A percentile compares a stretch with the other conserved stretches of the same genome.
Conservation (phyloP, 331 rosid genomes). For the Spiraea crenata region DNA sequence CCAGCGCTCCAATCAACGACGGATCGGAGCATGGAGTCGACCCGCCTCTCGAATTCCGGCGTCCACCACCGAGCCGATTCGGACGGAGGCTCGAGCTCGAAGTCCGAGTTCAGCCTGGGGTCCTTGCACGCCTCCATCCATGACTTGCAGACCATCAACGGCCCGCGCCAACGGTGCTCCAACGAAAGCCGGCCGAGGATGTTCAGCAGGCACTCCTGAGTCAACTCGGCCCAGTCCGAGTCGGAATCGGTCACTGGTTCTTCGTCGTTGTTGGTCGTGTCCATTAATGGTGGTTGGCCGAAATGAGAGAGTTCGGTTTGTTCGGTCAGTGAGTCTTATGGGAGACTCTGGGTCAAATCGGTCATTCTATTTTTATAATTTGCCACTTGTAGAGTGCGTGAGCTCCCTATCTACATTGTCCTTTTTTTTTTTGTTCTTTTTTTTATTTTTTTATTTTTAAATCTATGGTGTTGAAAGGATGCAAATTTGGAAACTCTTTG, state of each 20-base stretch:
- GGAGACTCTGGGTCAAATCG: not conserved
- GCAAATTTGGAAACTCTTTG: no score
- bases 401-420: no score
- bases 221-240: conserved; percentile 71
- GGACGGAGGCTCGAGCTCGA: conserved; percentile 59
- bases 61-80: conserved; percentile 61
- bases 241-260: conserved; percentile 24
- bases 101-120: conserved; percentile 52
- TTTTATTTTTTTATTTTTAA: no score
- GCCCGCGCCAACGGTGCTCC: conserved; percentile 67
- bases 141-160: conserved; percentile 72
- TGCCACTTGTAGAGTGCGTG: not conserved
- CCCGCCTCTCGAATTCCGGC: conserved; percentile 53
- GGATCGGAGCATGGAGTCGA: conserved; percentile 78
- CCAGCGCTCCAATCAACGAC: conserved; percentile 50
- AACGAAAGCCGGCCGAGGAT: conserved; percentile 69
- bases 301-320: not conserved
- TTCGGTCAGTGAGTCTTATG: not conserved
- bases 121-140: conserved; percentile 69
- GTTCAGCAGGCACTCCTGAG: conserved; percentile 66
- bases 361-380: not conserved
- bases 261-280: not conserved
- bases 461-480: no score
- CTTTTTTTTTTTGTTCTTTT: no score
- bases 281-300: not conserved